phyloP scores from a whole-genome alignment of 768 basidiomycete genomes.

The Lentinula lateritia region DNA sequence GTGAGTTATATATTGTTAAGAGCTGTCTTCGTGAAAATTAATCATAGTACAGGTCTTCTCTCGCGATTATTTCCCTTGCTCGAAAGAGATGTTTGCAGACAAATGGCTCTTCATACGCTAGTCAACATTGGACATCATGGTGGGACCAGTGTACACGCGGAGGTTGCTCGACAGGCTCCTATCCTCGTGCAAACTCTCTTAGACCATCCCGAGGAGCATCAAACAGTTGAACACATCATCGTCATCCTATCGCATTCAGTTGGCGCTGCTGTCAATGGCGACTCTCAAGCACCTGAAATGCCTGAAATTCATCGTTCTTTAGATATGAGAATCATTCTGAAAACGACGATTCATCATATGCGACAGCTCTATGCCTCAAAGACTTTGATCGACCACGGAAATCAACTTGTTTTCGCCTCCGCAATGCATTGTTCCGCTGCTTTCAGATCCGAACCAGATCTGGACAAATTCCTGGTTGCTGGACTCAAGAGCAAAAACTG shows the following conservation, averaged over 20 bases:
- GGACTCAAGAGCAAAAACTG: slow-evolving; percentile 52
- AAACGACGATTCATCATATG: slow-evolving; percentile 34
- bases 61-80: slow-evolving; percentile 53
- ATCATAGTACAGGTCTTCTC: slow-evolving; percentile 33
- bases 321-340: slow-evolving; percentile 38
- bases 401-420: slow-evolving; percentile 38
- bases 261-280: slow-evolving; percentile 26
- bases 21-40: no score
- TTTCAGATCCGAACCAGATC: slow-evolving; percentile 36
- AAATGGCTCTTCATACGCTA: slow-evolving; percentile 50
- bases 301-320: slow-evolving; percentile 28
- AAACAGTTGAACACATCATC: slow-evolving; percentile 45
- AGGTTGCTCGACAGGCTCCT: slow-evolving; percentile 42
- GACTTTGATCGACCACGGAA: slow-evolving; percentile 47
- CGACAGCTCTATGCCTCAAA: slow-evolving; percentile 36
- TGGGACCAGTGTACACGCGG: slow-evolving; percentile 40
- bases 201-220: slow-evolving; percentile 44
- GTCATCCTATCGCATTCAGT: slow-evolving; percentile 48
- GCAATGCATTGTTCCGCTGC: slow-evolving; percentile 41
- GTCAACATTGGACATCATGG: slow-evolving; percentile 60
- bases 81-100: slow-evolving; percentile 38
- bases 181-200: slow-evolving; percentile 40
- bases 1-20: slow-evolving; percentile 21
- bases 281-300: slow-evolving; percentile 15
- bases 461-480: slow-evolving; percentile 47